Base-by-base conservation (phyloP, 164 flowering plant species). In the Malania oleifera region DNA sequence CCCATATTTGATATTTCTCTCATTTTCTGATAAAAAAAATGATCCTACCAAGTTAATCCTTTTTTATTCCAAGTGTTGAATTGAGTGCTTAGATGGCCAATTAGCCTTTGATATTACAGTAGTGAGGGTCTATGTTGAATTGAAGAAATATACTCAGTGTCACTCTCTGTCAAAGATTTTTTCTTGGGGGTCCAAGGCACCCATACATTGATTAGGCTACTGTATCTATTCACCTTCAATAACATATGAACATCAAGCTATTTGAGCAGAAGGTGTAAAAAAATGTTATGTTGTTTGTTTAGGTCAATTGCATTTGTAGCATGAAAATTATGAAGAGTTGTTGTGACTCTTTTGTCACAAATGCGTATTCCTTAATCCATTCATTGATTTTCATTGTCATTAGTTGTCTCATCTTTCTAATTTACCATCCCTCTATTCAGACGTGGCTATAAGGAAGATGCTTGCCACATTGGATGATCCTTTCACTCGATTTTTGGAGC, bases 401-500 rank as follows among this genome's bases (percentile, higher is more conserved):
- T 47, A 47, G 28, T 47, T 47, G 15, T 8, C 4, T 15, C 24
- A 47, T 39, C 20, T 52, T 35, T 39, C 27, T 37, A 37, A 63
- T 55, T 54, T 48, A 23, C 19, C 28, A 64, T 5, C 1, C 13
- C 17, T 51, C 61, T 41, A 18, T 67, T 60, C 75, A 93, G 99
- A 93, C 74, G 60, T 26, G 38, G 99, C 97, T 26, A 93, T 93
- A 65, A 89, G 70, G 76, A 93, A 86, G 84, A 93, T 93, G 99
- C 73, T 93, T 67, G 89, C 86, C 38, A 83, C 97, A 38, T 72
- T 93, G 49, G 81, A 85, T 75, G 96, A 93, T 78, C 99, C 97
- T 59, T 93, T 90, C 76, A 90, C 96, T 47, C 82, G 96, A 40
- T 93, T 93, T 67, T 76, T 93, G 61, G 99, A 90, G 71, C 99